Base-by-base conservation (phyloP, 2,329 filamentous ascomycete species). In the Stagonosporopsis cucurbitacearum region DNA sequence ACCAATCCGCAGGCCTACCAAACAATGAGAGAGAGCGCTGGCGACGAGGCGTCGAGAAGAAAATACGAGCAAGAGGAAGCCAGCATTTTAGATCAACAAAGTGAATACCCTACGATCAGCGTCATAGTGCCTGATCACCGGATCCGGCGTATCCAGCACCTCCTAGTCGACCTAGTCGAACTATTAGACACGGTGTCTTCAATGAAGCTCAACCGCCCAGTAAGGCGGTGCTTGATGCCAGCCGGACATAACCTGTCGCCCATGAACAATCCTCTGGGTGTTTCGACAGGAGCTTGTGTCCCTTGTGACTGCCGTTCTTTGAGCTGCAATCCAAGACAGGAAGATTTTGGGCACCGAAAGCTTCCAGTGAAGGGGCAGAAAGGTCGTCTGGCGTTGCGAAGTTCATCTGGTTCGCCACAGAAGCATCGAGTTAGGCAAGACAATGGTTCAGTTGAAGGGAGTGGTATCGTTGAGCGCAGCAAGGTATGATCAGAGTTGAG, bases 81-180 rank as follows among this genome's bases (percentile, higher is more conserved):
- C 28, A 5, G 25, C 25, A 26, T 26, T 9, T 22, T 22, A 5
- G 42, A 23, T 1, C 40, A 57, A 28, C 39, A n/a, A 37, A 4
- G 39, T 19, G 20, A 37, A 19, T 52, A 53, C 35, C 49, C 54
- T 40, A 5, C 32, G 1, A 23, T 49, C 33, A 48, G 17, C 25
- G 54, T 57, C 40, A 57, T 53, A 41, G 49, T 57, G 17, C 54
- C 49, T 3, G 54, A 57, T 15, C 44, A 57, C 37, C 49, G 49
- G 20, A 33, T 57, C 7, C 44, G 44, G 19, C 54, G 49, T 30
- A 43, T 57, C 30, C 54, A 57, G 39, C 54, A 57, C 15, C 44
- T 57, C 25, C 49, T 53, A 11, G 50, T n/a, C 11, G 45, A 53
- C n/a, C 44, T 57, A 13, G 49, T 57, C 30, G 39, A 46, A 8